Percentiles rank a stretch among this genome's conserved stretches.
These are phyloP conservation scores for Gastrolobium villosum DNA, from an alignment of 306 rosid species.

Conservation along the genomic window DNA sequence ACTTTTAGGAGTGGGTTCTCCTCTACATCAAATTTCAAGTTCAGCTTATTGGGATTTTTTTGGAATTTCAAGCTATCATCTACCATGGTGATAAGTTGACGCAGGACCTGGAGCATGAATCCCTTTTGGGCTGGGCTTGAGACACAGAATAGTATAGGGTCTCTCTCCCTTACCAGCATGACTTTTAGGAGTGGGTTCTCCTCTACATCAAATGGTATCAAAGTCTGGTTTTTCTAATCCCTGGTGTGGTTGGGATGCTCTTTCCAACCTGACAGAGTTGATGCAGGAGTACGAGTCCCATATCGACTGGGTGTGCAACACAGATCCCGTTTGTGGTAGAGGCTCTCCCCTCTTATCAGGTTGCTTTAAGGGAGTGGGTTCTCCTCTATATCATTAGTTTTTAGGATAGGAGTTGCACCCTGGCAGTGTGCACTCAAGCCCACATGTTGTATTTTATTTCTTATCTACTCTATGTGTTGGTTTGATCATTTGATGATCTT, in stretches of 20 bases:
- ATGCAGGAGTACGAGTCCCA: conserved; percentile 41
- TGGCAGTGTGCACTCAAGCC: conserved; percentile 6
- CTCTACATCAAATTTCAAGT: conserved; percentile 27
- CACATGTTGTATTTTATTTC: conserved; percentile 23
- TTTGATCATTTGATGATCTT: conserved; percentile 30
- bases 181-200: conserved; percentile 12
- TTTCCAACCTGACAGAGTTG: conserved; percentile 36
- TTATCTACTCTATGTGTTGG: not conserved
- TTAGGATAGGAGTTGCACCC: conserved; percentile 10
- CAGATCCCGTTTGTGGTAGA: conserved; percentile 14
- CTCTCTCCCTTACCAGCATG: conserved; percentile 12
- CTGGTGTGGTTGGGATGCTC: conserved; percentile 20
- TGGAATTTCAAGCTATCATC: conserved; percentile 26
- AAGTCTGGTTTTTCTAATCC: conserved; percentile 13
- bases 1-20: conserved; percentile 12
- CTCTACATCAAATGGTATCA: conserved; percentile 21
- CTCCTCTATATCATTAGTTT: conserved; percentile 13
- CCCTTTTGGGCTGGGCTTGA: conserved; percentile 19
- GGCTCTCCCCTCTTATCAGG: conserved; percentile 4
- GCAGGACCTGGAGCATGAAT: conserved; percentile 33
- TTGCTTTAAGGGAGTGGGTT: conserved; percentile 32
- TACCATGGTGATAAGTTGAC: conserved; percentile 34
- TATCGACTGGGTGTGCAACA: conserved; percentile 27
- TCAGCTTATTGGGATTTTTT: conserved; percentile 36
- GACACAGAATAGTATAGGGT: conserved; percentile 19